Evolutionary conservation across 2,329 filamentous ascomycete genomes (phyloP).

Genomic region (Fusarium anguioides): DNA sequence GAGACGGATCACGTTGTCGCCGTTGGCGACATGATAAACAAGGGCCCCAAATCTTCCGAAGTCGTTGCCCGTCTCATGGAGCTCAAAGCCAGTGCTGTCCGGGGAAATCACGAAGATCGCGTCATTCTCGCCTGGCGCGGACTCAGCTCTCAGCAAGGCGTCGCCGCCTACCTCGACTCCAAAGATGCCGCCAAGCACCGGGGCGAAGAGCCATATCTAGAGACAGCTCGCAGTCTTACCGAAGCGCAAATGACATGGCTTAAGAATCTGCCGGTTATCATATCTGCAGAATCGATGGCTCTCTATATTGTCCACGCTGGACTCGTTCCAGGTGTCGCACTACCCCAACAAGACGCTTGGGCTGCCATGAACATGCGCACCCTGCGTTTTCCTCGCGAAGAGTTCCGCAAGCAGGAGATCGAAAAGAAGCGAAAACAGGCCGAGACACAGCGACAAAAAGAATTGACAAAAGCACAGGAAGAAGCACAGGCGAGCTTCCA

Average conservation of each 20-base stretch:
- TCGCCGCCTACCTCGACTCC: constrained; percentile 44
- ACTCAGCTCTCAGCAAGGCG: constrained; percentile 40
- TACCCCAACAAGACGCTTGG: constrained; percentile 78
- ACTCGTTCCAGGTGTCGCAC: constrained; percentile 77
- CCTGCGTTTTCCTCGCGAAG: constrained; percentile 66
- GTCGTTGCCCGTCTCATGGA: constrained; percentile 81
- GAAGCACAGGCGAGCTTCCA: constrained; percentile 8
- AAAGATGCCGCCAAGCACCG: constrained; percentile 46
- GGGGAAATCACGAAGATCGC: constrained; percentile 93
- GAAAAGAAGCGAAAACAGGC: constrained; percentile 42
- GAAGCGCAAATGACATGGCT: constrained; percentile 76
- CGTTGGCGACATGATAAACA: constrained; percentile 83
- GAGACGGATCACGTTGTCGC: constrained; percentile 77
- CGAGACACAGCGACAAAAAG: constrained; percentile 34
- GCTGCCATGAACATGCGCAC: constrained; percentile 94
- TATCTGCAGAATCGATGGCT: constrained; percentile 73
- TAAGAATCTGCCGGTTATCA: constrained; percentile 77
- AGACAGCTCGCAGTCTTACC: constrained; percentile 65
- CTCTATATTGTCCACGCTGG: constrained; percentile 86
- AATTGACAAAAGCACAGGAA: constrained; percentile 30
- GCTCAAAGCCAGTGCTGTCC: constrained; percentile 81
- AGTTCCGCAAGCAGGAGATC: constrained; percentile 53
- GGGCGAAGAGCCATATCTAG: constrained; percentile 57
- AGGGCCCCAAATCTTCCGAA: constrained; percentile 84
- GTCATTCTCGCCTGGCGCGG: constrained; percentile 74